These are phyloP conservation scores for Cymbopogon flexuosus DNA, from an alignment of 202 grass and related monocot species.

Conservation along the genomic window DNA sequence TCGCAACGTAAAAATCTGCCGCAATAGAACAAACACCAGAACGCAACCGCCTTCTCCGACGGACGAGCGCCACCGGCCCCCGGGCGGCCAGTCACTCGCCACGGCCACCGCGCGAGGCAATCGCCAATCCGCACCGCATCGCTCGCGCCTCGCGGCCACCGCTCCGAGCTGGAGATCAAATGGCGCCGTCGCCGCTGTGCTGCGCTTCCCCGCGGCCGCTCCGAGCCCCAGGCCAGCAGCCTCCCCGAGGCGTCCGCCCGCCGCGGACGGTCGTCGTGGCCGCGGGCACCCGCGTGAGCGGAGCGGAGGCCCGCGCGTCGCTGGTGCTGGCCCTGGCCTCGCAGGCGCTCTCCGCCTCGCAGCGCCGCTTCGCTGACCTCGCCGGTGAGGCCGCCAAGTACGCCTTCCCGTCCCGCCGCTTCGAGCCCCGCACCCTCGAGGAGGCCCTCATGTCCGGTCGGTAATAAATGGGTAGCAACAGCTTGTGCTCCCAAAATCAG, in stretches of 20 bases:
- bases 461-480: neutral
- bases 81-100: neutral
- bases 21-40: neutral
- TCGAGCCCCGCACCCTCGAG: conserved; percentile 63
- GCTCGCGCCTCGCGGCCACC: neutral
- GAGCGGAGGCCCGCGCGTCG: conserved; percentile 56
- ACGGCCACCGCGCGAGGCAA: neutral
- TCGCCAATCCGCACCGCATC: neutral
- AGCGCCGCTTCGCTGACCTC: conserved; percentile 57
- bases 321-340: conserved; percentile 68
- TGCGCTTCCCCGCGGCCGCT: conserved; percentile 15
- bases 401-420: conserved; percentile 55
- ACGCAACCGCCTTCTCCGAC: neutral
- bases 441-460: conserved; percentile 88
- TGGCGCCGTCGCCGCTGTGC: conserved; percentile 44
- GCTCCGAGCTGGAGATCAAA: neutral
- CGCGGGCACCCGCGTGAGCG: conserved; percentile 22
- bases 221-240: neutral
- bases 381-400: conserved; percentile 62
- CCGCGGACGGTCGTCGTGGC: conserved; percentile 23
- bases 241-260: conserved; percentile 16
- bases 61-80: neutral
- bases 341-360: conserved; percentile 59
- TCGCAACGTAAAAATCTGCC: neutral
- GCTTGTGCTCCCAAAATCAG: neutral